Percentiles rank a stretch among this genome's conserved stretches.
Evolutionary conservation across 2,329 filamentous ascomycete species (phyloP).

Genomic region (Hymenoscyphus fraxineus): DNA sequence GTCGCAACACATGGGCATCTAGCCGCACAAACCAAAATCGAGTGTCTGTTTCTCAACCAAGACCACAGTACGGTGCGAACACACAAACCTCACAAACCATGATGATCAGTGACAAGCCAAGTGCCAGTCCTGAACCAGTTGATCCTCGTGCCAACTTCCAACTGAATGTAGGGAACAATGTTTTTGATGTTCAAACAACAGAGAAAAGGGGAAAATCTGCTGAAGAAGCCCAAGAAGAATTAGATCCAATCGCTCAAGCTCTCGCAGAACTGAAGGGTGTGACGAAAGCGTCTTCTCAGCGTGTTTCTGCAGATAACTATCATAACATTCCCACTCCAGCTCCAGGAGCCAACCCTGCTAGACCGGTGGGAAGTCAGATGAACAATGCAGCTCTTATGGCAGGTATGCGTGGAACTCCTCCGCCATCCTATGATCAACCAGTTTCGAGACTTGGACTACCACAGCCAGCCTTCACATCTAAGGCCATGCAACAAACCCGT

Average conservation of each 20-base stretch:
- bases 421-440: conserved; percentile 76
- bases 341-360: conserved; percentile 46
- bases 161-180: conserved; percentile 90
- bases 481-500: conserved; percentile 92
- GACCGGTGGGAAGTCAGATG: conserved; percentile 40
- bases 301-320: conserved; percentile 95
- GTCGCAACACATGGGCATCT: conserved; percentile 57
- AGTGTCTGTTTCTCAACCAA: conserved; percentile 32
- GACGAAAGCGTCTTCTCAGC: conserved; percentile 70
- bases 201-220: conserved; percentile 53
- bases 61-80: conserved; percentile 38
- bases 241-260: conserved; percentile 87
- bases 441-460: conserved; percentile 81
- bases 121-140: conserved; percentile 74
- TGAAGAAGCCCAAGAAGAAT: conserved; percentile 51
- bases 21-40: conserved; percentile 26
- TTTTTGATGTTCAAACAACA: conserved; percentile 85
- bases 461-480: conserved; percentile 85
- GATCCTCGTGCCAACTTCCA: conserved; percentile 91
- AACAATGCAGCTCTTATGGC: conserved; percentile 46
- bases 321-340: conserved; percentile 87
- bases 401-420: conserved; percentile 69
- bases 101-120: conserved; percentile 41
- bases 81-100: conserved; percentile 33
- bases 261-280: conserved; percentile 89